Conservation (phyloP, 108 stramenopile species). For the Cyclotella distinguenda region DNA sequence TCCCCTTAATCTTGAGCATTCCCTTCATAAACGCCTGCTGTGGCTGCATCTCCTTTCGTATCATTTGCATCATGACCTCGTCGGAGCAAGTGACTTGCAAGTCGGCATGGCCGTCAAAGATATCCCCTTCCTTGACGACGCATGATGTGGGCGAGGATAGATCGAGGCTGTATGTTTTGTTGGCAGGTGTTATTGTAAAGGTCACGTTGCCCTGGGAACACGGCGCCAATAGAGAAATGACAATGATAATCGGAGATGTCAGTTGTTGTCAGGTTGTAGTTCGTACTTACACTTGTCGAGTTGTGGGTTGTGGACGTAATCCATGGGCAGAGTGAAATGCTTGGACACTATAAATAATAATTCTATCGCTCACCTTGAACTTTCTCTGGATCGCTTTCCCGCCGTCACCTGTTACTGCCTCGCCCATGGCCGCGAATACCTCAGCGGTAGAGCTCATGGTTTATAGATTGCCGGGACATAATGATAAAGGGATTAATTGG, state of each 20-base stretch:
- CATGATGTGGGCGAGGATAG: conserved; percentile 31
- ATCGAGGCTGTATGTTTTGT: conserved; percentile 37
- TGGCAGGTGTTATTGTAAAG: conserved; percentile 25
- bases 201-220: conserved; percentile 34
- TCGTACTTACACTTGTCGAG: too few species aligned
- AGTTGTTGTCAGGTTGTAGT: too few species aligned
- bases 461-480: too few species aligned
- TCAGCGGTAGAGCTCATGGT: conserved; percentile 37
- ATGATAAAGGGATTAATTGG: too few species aligned
- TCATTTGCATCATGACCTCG: conserved; percentile 48
- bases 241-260: background rate
- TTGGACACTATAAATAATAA: too few species aligned
- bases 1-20: conserved; percentile 79
- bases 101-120: conserved; percentile 32
- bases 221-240: background rate
- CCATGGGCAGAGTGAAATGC: too few species aligned
- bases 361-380: conserved; percentile 37
- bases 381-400: conserved; percentile 43
- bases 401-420: conserved; percentile 41
- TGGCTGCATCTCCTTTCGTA: conserved; percentile 44
- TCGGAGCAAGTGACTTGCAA: conserved; percentile 28
- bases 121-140: conserved; percentile 32
- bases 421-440: conserved; percentile 50
- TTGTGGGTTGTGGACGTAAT: too few species aligned
- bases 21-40: conserved; percentile 59